Evolutionary conservation across 2,329 filamentous ascomycete genomes (phyloP), one percentile per base, ranked within the genome.

Genomic region (Fusarium nodosum): DNA sequence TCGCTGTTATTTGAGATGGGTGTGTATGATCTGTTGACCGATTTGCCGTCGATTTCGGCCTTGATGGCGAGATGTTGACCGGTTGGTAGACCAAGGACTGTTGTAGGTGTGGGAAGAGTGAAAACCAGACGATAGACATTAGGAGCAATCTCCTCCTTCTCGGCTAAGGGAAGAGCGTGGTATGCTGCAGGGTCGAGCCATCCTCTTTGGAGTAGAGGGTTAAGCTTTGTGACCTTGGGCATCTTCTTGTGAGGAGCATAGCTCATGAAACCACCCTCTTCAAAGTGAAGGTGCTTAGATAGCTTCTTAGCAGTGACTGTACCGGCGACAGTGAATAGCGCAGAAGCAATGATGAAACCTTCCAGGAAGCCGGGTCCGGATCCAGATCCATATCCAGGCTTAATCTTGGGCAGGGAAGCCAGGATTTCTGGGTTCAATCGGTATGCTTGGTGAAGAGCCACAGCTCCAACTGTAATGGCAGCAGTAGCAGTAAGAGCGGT

Each of bases 61-160:
- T 81, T 81, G 60, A 88, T 84, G 44, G 85, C 80, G 6, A 88
- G 81, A 65, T 88, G 86, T 70, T 88, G 86, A 8, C 87, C 86
- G 10, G 83, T 85, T 0, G 87, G 87, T 11, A 89, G 79, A 3
- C 86, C 86, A 4, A 88, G 80, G 0, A 86, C 78, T 3, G 81
- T 80, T 11, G 74, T 70, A 1, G 76, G 67, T 0, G 77, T 78
- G 1, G 86, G 86, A 4, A 88, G 79, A 28, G 79, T 75, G 39
- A 88, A 87, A 8, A 79, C 76, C 13, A 86, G 79, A 24, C 80
- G 80, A 73, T 82, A 86, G 7, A 83, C 81, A 47, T 81, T 79
- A 7, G 82, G 82, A 1, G 82, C 77, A 15, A 85, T 59, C 9
- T 78, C 60, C 9, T 74, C 74, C 66, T 83, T 84, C 31, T 75